Evolutionary conservation across 2,329 filamentous ascomycete genomes (phyloP).

Genomic region (Aspergillus eucalypticola): DNA sequence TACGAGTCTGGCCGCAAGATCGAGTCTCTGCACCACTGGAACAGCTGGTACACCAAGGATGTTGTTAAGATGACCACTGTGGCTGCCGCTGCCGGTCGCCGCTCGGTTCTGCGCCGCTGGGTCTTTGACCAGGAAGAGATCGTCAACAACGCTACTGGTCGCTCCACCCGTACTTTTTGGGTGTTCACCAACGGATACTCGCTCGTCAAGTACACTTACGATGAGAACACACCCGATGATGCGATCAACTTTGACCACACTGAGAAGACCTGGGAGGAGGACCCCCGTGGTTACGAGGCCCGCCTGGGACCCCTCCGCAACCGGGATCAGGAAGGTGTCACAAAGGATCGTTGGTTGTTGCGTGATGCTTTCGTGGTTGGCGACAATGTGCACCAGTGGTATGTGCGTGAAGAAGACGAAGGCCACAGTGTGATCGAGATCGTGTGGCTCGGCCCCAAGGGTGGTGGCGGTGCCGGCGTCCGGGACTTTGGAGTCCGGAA

Average conservation of each 20-base stretch:
- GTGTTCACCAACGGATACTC: constrained; percentile 49
- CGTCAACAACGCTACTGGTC: constrained; percentile 37
- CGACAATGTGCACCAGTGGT: constrained; percentile 47
- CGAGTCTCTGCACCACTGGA: constrained; percentile 48
- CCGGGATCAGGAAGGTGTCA: constrained; percentile 41
- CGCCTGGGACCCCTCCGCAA: constrained; percentile 43
- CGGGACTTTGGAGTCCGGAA: constrained; percentile 29
- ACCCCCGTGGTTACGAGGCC: constrained; percentile 42
- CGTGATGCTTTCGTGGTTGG: constrained; percentile 42
- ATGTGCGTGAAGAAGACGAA: constrained; percentile 42
- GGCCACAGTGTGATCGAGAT: constrained; percentile 47
- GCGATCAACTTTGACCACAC: constrained; percentile 45
- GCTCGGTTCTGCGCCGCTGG: constrained; percentile 47
- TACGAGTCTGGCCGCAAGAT: constrained; percentile 47
- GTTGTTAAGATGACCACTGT: constrained; percentile 48
- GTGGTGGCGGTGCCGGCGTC: constrained; percentile 39
- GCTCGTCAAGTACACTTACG: constrained; percentile 45
- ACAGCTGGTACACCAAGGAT: constrained; percentile 47
- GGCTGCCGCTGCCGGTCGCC: constrained; percentile 41
- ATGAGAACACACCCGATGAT: constrained; percentile 37
- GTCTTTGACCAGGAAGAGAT: constrained; percentile 45
- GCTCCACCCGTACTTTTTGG: constrained; percentile 43
- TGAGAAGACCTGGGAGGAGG: constrained; percentile 49
- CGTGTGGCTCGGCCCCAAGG: constrained; percentile 45
- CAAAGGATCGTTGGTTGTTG: constrained; percentile 45